A percentile compares a stretch with the other conserved stretches of the same genome.
Conservation (phyloP, 768 basidiomycete genomes). For the Termitomyces sp. region DNA sequence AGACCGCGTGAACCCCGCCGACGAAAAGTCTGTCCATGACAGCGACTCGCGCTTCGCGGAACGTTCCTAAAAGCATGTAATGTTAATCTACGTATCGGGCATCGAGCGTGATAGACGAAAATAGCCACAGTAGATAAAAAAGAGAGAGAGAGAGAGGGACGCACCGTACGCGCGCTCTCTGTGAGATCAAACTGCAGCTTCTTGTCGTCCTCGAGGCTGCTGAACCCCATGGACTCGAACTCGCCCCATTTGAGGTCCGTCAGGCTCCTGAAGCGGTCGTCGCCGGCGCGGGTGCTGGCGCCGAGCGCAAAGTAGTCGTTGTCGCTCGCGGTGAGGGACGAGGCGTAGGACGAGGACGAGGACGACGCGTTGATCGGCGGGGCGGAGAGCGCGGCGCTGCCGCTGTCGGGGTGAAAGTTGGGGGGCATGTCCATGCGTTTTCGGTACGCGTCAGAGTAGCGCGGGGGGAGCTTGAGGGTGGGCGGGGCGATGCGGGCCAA, state of each 20-base stretch:
- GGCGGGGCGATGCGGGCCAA: conserved; percentile 72
- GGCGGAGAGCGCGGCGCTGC: conserved; percentile 26
- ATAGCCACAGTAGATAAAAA: background rate
- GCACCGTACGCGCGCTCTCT: conserved; percentile 71
- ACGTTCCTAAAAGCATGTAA: conserved; percentile 49
- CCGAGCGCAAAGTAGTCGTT: conserved; percentile 33
- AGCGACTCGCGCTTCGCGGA: conserved; percentile 76
- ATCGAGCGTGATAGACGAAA: background rate
- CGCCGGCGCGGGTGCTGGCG: conserved; percentile 36
- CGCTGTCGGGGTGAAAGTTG: conserved; percentile 51
- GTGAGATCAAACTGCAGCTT: conserved; percentile 91
- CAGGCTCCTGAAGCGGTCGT: conserved; percentile 72
- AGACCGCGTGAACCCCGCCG: conserved; percentile 73
- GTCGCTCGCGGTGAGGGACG: conserved; percentile 24
- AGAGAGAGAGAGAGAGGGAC: conserved; percentile 10
- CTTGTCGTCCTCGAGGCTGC: conserved; percentile 49
- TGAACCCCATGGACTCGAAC: conserved; percentile 84
- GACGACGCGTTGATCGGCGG: conserved; percentile 24
- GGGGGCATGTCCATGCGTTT: conserved; percentile 69
- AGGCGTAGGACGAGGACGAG: conserved; percentile 39
- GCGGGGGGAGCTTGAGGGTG: conserved; percentile 53
- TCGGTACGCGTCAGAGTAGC: conserved; percentile 71
- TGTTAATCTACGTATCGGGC: background rate
- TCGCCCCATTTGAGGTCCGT: conserved; percentile 91
- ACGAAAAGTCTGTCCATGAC: conserved; percentile 88